phyloP scores from a whole-genome alignment of 768 basidiomycete genomes.

The Hygrophorus russula region DNA sequence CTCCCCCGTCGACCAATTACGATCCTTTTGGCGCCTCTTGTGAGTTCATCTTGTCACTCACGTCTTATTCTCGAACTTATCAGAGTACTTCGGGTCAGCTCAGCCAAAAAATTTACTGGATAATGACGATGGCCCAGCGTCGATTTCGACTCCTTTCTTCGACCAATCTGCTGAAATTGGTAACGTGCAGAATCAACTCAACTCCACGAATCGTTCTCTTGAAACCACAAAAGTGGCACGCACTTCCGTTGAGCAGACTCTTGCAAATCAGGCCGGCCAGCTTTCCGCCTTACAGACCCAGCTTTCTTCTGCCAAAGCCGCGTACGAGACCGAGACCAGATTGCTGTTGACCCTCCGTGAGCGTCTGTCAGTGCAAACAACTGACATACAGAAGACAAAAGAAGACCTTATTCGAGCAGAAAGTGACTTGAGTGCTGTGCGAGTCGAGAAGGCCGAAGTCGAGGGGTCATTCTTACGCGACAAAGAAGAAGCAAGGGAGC shows the following conservation, averaged over 20 bases:
- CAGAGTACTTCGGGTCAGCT: conserved; percentile 10
- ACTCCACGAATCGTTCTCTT: conserved; percentile 66
- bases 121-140: conserved; percentile 51
- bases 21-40: conserved; percentile 44
- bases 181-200: conserved; percentile 76
- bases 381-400: conserved; percentile 59
- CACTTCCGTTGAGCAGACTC: conserved; percentile 45
- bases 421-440: conserved; percentile 81
- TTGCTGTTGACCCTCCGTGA: conserved; percentile 58
- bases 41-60: conserved; percentile 16
- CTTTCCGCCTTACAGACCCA: conserved; percentile 76
- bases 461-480: conserved; percentile 81
- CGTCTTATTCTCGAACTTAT: conserved; percentile 8
- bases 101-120: conserved; percentile 49
- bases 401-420: conserved; percentile 83
- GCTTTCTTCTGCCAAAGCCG: conserved; percentile 70
- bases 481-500: conserved; percentile 85
- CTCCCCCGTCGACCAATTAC: conserved; percentile 14
- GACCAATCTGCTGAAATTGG: conserved; percentile 82
- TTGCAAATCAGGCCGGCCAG: conserved; percentile 61
- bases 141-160: conserved; percentile 41
- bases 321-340: conserved; percentile 77
- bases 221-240: conserved; percentile 59
- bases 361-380: conserved; percentile 52
- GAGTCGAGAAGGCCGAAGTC: conserved; percentile 85